Conservation (phyloP, 257 asterid species). For the Fraxinus quadrangulata region DNA sequence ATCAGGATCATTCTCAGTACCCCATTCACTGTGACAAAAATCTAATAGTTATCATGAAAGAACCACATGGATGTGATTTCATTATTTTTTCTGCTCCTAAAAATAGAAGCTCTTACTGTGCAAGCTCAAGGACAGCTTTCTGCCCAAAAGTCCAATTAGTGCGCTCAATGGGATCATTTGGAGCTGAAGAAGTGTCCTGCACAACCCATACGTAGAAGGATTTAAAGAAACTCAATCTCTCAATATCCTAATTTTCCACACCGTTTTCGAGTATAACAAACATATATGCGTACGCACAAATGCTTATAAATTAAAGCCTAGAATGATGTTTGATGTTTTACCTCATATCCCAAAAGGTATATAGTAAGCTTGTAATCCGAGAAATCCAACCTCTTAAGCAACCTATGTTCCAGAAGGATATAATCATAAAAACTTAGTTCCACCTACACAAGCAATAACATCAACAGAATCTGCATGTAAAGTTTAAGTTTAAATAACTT, state of each 20-base stretch:
- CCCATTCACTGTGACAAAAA: conserved; percentile 75
- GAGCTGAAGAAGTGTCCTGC: conserved; percentile 79
- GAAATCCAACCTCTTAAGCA: conserved; percentile 93
- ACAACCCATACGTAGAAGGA: conserved; percentile 14
- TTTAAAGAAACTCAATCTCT: neutral
- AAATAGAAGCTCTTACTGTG: conserved; percentile 58
- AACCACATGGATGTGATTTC: neutral
- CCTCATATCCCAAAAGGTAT: conserved; percentile 91
- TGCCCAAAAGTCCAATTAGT: conserved; percentile 78
- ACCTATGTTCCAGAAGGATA: conserved; percentile 42
- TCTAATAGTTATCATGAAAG: conserved; percentile 16
- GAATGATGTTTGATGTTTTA: conserved; percentile 21
- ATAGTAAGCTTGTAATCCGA: conserved; percentile 73
- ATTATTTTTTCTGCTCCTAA: neutral
- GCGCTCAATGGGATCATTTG: conserved; percentile 69
- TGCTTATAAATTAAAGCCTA: neutral
- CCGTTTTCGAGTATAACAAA: neutral
- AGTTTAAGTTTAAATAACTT: neutral
- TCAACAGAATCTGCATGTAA: conserved; percentile 4
- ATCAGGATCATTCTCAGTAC: conserved; percentile 81
- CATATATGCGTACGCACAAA: neutral
- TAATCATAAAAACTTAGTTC: neutral
- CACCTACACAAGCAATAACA: conserved; percentile 3
- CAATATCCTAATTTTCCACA: neutral
- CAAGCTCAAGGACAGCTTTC: conserved; percentile 79